phyloP scores from a whole-genome alignment of 1,284 basidiomycete species.

The Cryptococcus maquisensis region DNA sequence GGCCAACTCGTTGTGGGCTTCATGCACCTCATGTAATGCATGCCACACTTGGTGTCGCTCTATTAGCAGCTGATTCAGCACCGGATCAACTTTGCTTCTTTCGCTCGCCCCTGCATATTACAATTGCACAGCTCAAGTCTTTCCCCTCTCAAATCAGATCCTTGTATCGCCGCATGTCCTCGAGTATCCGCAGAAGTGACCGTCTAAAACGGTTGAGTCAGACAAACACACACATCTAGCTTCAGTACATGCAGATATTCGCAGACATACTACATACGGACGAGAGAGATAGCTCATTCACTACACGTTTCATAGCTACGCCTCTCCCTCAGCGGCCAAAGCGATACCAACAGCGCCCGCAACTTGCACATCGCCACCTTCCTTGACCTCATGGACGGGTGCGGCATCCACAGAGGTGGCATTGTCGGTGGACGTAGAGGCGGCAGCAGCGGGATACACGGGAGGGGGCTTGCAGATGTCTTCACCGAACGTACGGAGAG shows the following conservation, averaged over 20 bases:
- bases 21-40: no score
- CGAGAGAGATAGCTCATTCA: not conserved
- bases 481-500: conserved; percentile 41
- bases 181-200: no score
- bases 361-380: conserved; percentile 9
- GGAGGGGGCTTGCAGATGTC: conserved; percentile 41
- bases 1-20: not conserved
- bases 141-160: no score
- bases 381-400: conserved; percentile 10
- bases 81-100: no score
- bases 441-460: conserved; percentile 13
- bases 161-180: no score
- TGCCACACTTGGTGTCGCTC: no score
- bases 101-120: no score
- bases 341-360: conserved; percentile 17
- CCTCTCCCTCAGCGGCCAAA: not conserved
- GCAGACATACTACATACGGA: not conserved
- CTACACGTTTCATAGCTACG: not conserved
- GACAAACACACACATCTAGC: not conserved
- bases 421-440: not conserved
- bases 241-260: not conserved
- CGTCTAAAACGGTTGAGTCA: no score
- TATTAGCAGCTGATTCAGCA: no score
- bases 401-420: conserved; percentile 5
- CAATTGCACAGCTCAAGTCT: no score